Evolutionary conservation across 2,329 filamentous ascomycete species (phyloP), one percentile per base, ranked within the genome.

Genomic region (Cyphellophora europaea): DNA sequence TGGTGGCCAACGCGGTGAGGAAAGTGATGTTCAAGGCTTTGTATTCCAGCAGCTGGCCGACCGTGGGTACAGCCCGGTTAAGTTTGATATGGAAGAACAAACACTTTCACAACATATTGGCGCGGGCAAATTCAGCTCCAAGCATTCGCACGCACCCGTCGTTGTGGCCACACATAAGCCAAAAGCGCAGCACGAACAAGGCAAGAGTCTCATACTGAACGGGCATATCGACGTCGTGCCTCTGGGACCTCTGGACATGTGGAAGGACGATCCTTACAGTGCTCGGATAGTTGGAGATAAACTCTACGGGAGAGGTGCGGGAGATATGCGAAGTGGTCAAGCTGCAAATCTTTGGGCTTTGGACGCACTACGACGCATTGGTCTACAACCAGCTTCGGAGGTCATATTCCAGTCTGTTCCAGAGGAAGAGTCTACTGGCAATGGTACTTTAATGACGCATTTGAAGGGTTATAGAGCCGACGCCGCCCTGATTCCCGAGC

Each of bases 91-190:
- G 37, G 42, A 42, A 21, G 39, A 38, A 32, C 15, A 36, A 6
- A 32, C 19, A 8, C 35, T 45, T n/a, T 10, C 30, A 16, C 18
- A 35, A 12, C 43, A 45, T 27, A 35, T 40, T 5, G 43, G 43
- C 3, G 43, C 34, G 3, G 43, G 43, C 25, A 42, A 32, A 19
- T 36, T 45, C 33, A 42, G 40, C 21, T 23, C 35, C 8, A 36
- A 37, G 12, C 43, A 45, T 28, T 42, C 39, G 8, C 35, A 33
- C 8, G 40, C 43, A 5, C 43, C 40, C 3, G 21, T 40, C 12
- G 42, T 45, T 14, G 42, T 45, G n/a, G 43, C 37, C n/a, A 36
- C 37, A 27, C 43, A 43, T 32, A 45, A 45, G 25, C 40, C 43
- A 11, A 40, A 40, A 15, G 13, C 11, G 15, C 38, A 41, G 16